Conservation (phyloP, 2,329 filamentous ascomycete species). For the Lojkania enalia region DNA sequence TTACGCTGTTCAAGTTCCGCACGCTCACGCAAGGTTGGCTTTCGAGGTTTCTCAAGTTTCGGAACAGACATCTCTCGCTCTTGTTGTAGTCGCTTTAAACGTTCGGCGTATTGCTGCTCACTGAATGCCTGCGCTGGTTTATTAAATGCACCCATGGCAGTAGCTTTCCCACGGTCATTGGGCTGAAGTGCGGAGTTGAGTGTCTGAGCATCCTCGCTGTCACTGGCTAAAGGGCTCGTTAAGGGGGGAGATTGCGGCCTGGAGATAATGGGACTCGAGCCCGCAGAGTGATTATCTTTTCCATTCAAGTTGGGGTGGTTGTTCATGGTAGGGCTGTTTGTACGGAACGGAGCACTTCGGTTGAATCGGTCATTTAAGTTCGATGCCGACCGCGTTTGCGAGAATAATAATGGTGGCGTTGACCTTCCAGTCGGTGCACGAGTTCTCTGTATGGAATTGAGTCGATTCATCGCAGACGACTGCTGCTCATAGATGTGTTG, state of each 20-base stretch:
- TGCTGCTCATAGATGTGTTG: conserved; percentile 82
- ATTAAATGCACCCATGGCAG: conserved; percentile 70
- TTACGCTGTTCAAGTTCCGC: conserved; percentile 41
- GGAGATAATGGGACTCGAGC: conserved; percentile 46
- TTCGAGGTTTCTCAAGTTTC: conserved; percentile 15
- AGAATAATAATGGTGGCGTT: conserved; percentile 51
- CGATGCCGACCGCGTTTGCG: conserved; percentile 50
- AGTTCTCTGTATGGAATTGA: conserved; percentile 76
- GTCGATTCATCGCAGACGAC: conserved; percentile 71
- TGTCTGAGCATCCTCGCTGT: conserved; percentile 66
- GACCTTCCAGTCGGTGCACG: conserved; percentile 52
- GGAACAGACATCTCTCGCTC: conserved; percentile 65
- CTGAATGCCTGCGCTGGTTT: conserved; percentile 78
- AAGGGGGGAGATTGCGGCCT: conserved; percentile 58
- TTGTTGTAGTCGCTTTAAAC: conserved; percentile 78
- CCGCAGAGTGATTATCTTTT: conserved; percentile 39
- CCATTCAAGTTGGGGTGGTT: conserved; percentile 32
- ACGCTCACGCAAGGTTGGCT: conserved; percentile 37
- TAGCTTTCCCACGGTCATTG: conserved; percentile 79
- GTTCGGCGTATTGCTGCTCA: conserved; percentile 80
- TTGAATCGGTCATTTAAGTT: conserved; percentile 53
- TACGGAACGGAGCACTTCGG: conserved; percentile 46
- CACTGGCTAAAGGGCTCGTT: conserved; percentile 69
- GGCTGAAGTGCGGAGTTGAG: conserved; percentile 69
- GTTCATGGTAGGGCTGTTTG: conserved; percentile 51